phyloP scores from a whole-genome alignment of 768 basidiomycete genomes.

The Boletellus ananas region DNA sequence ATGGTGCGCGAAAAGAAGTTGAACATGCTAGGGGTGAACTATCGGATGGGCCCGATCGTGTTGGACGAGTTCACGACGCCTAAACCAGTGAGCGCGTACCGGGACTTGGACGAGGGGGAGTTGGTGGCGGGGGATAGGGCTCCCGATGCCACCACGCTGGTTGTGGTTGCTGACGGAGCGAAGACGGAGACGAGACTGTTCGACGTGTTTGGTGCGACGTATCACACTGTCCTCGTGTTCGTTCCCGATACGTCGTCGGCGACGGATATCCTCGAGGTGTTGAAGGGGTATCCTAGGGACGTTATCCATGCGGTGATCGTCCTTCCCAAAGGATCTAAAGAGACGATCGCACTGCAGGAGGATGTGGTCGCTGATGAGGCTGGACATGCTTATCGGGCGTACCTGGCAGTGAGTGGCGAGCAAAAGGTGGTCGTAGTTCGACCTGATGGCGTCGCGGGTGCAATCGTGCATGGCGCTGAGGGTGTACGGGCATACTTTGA shows the following conservation, averaged over 20 bases:
- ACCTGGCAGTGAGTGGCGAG: slow-evolving; percentile 31
- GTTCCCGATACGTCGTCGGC: slow-evolving; percentile 1
- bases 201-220: background rate
- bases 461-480: slow-evolving; percentile 16
- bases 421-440: slow-evolving; percentile 35
- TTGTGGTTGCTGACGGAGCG: background rate
- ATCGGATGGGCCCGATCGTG: slow-evolving; percentile 47
- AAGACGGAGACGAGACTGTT: background rate
- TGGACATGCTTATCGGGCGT: slow-evolving; percentile 39
- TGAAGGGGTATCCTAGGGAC: slow-evolving; percentile 6
- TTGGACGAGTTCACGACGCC: slow-evolving; percentile 30
- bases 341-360: slow-evolving; percentile 12
- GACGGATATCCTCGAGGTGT: slow-evolving; percentile 5
- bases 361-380: slow-evolving; percentile 35
- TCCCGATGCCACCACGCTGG: slow-evolving; percentile 9
- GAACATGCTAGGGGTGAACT: slow-evolving; percentile 50
- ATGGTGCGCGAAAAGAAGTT: slow-evolving; percentile 16
- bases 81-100: slow-evolving; percentile 5
- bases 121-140: slow-evolving; percentile 15
- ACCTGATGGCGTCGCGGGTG: slow-evolving; percentile 46
- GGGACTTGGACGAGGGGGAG: background rate
- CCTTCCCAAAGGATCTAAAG: slow-evolving; percentile 4
- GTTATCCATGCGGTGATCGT: slow-evolving; percentile 11
- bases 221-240: slow-evolving; percentile 29
- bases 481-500: slow-evolving; percentile 18